Conservation (phyloP, 306 rosid species). For the Medicago arabica region DNA sequence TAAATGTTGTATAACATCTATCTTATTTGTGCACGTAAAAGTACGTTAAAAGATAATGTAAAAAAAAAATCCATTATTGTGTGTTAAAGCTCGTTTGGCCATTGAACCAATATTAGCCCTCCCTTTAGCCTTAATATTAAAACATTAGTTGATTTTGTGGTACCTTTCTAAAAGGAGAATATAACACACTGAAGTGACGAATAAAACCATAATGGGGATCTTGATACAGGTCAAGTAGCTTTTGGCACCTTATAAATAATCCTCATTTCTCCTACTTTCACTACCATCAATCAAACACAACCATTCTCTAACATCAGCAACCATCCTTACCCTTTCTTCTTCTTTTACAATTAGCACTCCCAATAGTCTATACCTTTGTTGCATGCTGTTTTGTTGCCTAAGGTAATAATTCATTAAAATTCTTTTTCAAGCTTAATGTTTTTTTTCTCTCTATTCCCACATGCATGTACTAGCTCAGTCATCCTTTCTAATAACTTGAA, state of each 20-base stretch:
- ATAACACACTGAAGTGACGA: slow-evolving; percentile 4
- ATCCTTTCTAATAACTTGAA: background rate
- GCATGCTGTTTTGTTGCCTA: slow-evolving; percentile 32
- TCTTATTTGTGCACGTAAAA: background rate
- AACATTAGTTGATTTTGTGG: background rate
- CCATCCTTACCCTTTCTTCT: slow-evolving; percentile 20
- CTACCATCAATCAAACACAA: slow-evolving; percentile 55
- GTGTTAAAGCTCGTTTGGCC: background rate
- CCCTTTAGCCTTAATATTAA: slow-evolving; percentile 1
- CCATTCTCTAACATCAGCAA: slow-evolving; percentile 31
- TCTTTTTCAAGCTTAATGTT: background rate
- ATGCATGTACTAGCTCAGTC: background rate
- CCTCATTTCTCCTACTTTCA: slow-evolving; percentile 41
- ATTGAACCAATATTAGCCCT: background rate
- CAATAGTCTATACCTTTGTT: slow-evolving; percentile 29
- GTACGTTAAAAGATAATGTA: background rate
- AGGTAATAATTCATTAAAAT: slow-evolving; percentile 46
- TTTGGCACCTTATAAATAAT: slow-evolving; percentile 78
- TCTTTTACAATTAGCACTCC: slow-evolving; percentile 45
- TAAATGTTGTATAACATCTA: no score
- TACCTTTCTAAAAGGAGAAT: background rate
- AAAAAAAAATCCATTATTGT: background rate
- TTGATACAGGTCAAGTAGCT: slow-evolving; percentile 44
- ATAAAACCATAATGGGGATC: slow-evolving; percentile 6
- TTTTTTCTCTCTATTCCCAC: background rate